These are phyloP conservation scores for Coleophoma crateriformis DNA, from an alignment of 2,329 filamentous ascomycete species.

Conservation along the genomic window DNA sequence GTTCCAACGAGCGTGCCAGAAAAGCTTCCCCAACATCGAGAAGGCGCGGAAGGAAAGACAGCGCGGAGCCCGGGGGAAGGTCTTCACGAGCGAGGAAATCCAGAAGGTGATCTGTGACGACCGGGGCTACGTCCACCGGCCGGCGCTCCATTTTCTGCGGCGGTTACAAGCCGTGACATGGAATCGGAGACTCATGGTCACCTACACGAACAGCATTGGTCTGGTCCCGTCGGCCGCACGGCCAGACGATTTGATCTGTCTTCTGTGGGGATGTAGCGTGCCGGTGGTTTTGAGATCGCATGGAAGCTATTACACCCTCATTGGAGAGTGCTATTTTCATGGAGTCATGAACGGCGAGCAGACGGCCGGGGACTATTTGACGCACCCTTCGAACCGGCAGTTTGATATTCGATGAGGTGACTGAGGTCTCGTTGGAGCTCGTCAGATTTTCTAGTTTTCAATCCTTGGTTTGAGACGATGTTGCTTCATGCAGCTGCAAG, in stretches of 20 bases:
- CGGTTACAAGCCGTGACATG: background rate
- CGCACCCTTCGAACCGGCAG: too few relatives aligned
- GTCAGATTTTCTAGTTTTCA: too few relatives aligned
- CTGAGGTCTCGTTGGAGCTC: too few relatives aligned
- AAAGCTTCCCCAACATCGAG: background rate
- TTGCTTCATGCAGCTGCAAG: too few relatives aligned
- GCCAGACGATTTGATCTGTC: background rate
- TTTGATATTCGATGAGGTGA: too few relatives aligned
- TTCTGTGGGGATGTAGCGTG: constrained; percentile 2
- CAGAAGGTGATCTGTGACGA: too few relatives aligned
- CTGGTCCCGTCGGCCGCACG: background rate
- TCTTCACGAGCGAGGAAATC: background rate
- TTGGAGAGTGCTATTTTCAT: constrained; percentile 4
- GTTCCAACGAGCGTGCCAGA: background rate
- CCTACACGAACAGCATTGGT: background rate
- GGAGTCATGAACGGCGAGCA: constrained; percentile 5
- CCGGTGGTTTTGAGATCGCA: constrained; percentile 1
- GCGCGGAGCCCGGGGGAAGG: background rate
- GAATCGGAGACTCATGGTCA: constrained; percentile 1
- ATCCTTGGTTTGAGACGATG: too few relatives aligned
- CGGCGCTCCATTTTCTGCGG: too few relatives aligned
- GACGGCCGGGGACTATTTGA: too few relatives aligned
- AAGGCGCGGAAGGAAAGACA: background rate
- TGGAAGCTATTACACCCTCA: background rate
- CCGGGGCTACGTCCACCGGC: too few relatives aligned